phyloP scores from a whole-genome alignment of 2,329 filamentous ascomycete species.

The Hortaea werneckii region DNA sequence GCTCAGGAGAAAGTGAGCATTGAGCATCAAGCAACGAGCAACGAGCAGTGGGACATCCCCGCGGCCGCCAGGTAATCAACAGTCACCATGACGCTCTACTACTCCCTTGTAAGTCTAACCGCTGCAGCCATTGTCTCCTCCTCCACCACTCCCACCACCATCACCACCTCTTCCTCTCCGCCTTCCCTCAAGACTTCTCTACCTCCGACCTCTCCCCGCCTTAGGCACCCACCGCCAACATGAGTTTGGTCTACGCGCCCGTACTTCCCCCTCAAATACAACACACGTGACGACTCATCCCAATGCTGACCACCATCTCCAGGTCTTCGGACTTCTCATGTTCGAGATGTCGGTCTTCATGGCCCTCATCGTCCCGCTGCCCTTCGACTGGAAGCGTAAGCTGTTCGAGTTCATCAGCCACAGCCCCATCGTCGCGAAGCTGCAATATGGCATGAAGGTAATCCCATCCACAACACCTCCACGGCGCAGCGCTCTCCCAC shows the following conservation, averaged over 20 bases:
- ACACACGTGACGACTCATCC: background rate
- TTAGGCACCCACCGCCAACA: conserved; percentile 9
- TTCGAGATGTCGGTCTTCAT: conserved; percentile 75
- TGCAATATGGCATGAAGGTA: conserved; percentile 93
- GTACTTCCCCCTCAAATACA: conserved; percentile 10
- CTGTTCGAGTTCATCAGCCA: conserved; percentile 96
- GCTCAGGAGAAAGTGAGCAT: no score
- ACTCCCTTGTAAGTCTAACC: conserved; percentile 48
- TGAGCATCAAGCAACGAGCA: no score
- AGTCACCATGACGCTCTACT: conserved; percentile 58
- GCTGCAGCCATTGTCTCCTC: conserved; percentile 4
- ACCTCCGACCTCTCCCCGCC: background rate
- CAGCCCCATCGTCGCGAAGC: conserved; percentile 72
- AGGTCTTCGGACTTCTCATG: conserved; percentile 79
- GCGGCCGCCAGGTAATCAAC: background rate
- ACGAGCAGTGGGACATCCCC: background rate
- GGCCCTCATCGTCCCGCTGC: conserved; percentile 74
- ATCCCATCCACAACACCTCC: conserved; percentile 2
- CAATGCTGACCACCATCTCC: conserved; percentile 11
- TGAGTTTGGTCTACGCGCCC: conserved; percentile 29
- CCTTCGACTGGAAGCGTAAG: conserved; percentile 73
- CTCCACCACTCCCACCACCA: background rate
- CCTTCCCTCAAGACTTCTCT: background rate
- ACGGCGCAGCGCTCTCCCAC: no score
- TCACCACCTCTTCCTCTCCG: background rate